phyloP scores from a whole-genome alignment of 2,329 filamentous ascomycete genomes.

The Exophiala spinifera region DNA sequence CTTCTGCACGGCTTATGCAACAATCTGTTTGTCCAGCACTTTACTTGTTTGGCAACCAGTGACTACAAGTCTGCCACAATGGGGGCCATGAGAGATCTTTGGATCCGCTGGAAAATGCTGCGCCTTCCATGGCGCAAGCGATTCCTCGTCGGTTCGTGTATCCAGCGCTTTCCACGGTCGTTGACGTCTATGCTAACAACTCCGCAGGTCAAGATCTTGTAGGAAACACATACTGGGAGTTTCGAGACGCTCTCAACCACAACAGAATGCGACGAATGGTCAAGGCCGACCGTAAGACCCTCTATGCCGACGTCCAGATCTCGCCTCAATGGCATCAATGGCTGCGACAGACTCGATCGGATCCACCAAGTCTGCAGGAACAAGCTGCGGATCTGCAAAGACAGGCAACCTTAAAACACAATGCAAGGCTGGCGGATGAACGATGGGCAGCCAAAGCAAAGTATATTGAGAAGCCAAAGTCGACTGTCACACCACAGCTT shows the following conservation, averaged over 20 bases:
- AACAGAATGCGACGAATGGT: constrained; percentile 58
- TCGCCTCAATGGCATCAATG: constrained; percentile 67
- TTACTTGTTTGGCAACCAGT: not conserved
- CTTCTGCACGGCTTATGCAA: not conserved
- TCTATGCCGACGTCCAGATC: constrained; percentile 60
- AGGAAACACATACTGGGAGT: constrained; percentile 67
- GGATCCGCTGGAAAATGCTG: constrained; percentile 62
- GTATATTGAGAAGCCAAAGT: constrained; percentile 55
- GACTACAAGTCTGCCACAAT: constrained; percentile 27
- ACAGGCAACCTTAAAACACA: constrained; percentile 57
- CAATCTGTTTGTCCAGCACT: not conserved
- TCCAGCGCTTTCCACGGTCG: not conserved
- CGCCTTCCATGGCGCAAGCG: constrained; percentile 60
- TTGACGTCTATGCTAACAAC: constrained; percentile 3
- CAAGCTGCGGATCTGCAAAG: constrained; percentile 57
- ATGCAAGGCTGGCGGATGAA: constrained; percentile 59
- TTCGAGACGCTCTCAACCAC: constrained; percentile 56
- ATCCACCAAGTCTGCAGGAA: constrained; percentile 57
- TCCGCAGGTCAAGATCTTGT: constrained; percentile 56
- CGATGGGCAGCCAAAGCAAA: constrained; percentile 60
- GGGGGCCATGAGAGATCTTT: constrained; percentile 48
- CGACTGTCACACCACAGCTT: constrained; percentile 17
- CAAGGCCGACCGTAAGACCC: constrained; percentile 50
- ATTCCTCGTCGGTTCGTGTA: constrained; percentile 54
- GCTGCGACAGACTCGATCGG: constrained; percentile 59